Percentiles rank a stretch among this genome's conserved stretches.
Conservation (phyloP, 495 filamentous ascomycete genomes). For the Durotheca rogersii region DNA sequence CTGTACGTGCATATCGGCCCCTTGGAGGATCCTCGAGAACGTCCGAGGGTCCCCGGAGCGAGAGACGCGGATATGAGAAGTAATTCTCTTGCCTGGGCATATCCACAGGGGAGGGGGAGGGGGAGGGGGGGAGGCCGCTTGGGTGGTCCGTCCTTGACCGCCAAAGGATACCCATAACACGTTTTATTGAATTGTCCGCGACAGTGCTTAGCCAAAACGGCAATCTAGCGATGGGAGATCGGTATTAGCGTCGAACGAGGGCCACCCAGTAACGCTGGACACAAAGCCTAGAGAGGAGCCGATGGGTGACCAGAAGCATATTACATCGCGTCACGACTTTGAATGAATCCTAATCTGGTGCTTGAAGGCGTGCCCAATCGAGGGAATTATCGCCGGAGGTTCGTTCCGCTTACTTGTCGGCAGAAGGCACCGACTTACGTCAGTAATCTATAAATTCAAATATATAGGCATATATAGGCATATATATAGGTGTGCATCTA, state of each 20-base stretch:
- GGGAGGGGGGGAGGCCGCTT: constrained; percentile 5
- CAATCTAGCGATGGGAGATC: constrained; percentile 5
- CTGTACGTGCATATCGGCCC: no score
- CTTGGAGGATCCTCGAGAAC: no score
- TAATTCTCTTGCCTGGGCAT: constrained; percentile 8
- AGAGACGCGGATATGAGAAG: constrained; percentile 15
- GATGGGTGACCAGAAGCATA: no score
- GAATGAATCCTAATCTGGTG: no score
- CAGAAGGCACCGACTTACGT: constrained; percentile 9
- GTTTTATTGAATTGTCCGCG: constrained; percentile 10
- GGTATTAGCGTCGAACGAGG: constrained; percentile 17
- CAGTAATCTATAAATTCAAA: constrained; percentile 9
- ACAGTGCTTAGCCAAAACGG: constrained; percentile 6
- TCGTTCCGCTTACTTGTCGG: constrained; percentile 5
- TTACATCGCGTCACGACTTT: no score
- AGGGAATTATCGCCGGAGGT: no score
- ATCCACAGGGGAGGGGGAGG: no score
- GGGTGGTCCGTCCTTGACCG: constrained; percentile 19
- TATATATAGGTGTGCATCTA: no score
- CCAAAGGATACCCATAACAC: constrained; percentile 12
- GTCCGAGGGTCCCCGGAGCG: neutral
- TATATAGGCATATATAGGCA: no score
- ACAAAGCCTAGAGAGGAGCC: neutral
- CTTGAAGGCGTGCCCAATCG: no score
- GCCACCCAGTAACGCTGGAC: constrained; percentile 2